A percentile compares a stretch with the other conserved stretches of the same genome.
phyloP scores from a whole-genome alignment of 2,329 filamentous ascomycete genomes.

The Zymoseptoria tritici region DNA sequence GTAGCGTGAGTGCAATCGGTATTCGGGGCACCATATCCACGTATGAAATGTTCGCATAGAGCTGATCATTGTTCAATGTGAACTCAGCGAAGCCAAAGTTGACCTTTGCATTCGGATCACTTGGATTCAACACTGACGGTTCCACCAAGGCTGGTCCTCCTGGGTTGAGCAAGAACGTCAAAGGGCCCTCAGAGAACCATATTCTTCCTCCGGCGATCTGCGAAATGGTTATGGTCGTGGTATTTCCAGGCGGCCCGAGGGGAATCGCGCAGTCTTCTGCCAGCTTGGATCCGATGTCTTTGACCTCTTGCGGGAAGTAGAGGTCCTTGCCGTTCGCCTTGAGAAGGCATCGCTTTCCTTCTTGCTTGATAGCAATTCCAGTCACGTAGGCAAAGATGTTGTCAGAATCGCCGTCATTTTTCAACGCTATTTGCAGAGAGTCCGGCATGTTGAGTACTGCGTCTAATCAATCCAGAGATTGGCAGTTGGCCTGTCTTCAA shows the following conservation, averaged over 20 bases:
- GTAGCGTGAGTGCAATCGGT: constrained; percentile 34
- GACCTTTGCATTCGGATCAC: constrained; percentile 39
- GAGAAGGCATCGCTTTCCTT: constrained; percentile 27
- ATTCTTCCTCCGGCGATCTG: constrained; percentile 34
- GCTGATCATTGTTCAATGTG: constrained; percentile 40
- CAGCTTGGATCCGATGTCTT: constrained; percentile 26
- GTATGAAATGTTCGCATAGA: constrained; percentile 42
- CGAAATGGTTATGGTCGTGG: constrained; percentile 26
- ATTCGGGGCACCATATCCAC: constrained; percentile 34
- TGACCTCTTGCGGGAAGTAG: constrained; percentile 29
- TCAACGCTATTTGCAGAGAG: constrained; percentile 29
- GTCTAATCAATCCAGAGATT: too few relatives aligned
- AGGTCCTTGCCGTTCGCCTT: constrained; percentile 30
- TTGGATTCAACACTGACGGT: constrained; percentile 30
- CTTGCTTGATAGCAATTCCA: constrained; percentile 30
- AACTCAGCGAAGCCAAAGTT: constrained; percentile 44
- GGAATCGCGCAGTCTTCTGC: constrained; percentile 32
- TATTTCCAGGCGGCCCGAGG: constrained; percentile 28
- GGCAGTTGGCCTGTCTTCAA: too few relatives aligned
- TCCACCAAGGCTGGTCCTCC: constrained; percentile 32
- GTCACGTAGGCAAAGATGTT: constrained; percentile 32
- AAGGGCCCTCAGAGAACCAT: constrained; percentile 30
- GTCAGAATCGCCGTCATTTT: constrained; percentile 28
- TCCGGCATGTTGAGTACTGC: constrained; percentile 25
- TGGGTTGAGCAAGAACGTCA: constrained; percentile 33